Conservation (phyloP, 345 rosid genomes). For the Schrenkiella parvula region DNA sequence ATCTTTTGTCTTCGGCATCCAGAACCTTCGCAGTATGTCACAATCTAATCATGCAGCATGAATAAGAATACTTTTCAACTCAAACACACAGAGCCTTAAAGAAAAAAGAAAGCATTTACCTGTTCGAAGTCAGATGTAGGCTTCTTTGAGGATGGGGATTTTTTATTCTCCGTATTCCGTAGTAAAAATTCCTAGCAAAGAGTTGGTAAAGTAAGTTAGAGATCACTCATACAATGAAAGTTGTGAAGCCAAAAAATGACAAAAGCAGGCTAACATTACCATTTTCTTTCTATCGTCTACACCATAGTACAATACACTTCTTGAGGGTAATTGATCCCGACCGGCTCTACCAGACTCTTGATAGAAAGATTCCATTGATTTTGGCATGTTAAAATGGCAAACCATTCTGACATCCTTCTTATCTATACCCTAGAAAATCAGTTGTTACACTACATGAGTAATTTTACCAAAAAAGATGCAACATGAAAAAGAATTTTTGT, state of each 20-base stretch:
- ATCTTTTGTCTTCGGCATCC: conserved; percentile 91
- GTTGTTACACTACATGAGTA: conserved; percentile 2
- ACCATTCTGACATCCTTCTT: conserved; percentile 93
- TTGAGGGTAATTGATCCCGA: conserved; percentile 82
- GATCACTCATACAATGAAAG: conserved; percentile 10
- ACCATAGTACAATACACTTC: conserved; percentile 89
- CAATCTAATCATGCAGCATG: conserved; percentile 50
- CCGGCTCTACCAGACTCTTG: conserved; percentile 99
- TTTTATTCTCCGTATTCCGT: conserved; percentile 58
- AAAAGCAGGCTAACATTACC: conserved; percentile 42
- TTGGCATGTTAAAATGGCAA: conserved; percentile 89
- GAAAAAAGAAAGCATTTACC: conserved; percentile 39
- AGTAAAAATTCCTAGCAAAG: conserved; percentile 73
- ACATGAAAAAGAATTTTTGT: conserved; percentile 3
- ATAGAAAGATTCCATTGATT: conserved; percentile 96
- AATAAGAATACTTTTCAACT: conserved; percentile 13
- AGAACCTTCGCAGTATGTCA: conserved; percentile 82
- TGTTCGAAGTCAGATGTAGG: conserved; percentile 61
- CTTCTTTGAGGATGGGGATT: conserved; percentile 55
- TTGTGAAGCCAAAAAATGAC: neutral
- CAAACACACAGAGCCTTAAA: neutral
- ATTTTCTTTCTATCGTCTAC: conserved; percentile 80
- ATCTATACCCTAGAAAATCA: conserved; percentile 72
- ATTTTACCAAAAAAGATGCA: neutral
- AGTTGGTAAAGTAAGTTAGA: conserved; percentile 16